These are phyloP conservation scores for Capsicum chinense DNA, from an alignment of 257 asterid species.

Conservation along the genomic window DNA sequence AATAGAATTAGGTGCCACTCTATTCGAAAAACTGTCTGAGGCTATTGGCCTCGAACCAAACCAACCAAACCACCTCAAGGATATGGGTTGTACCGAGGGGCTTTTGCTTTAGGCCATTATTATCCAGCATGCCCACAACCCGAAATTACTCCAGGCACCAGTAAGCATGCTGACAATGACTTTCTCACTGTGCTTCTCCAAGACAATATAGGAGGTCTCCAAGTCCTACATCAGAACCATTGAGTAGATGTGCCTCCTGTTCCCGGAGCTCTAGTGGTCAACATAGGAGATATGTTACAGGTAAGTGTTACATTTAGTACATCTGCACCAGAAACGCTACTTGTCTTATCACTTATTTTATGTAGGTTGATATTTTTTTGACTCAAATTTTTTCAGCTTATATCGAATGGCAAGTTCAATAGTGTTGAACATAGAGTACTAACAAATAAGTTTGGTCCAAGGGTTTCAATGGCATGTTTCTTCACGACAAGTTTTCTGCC, in stretches of 20 bases:
- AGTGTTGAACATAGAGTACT: slow-evolving; percentile 40
- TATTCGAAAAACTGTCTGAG: slow-evolving; percentile 21
- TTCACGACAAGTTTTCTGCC: slow-evolving; percentile 35
- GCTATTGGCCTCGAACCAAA: slow-evolving; percentile 23
- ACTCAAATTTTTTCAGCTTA: slow-evolving; percentile 31
- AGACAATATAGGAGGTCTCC: slow-evolving; percentile 22
- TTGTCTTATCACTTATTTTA: neutral
- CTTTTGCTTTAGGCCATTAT: neutral
- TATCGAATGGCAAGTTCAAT: slow-evolving; percentile 38
- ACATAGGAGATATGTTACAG: slow-evolving; percentile 13
- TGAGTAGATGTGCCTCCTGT: slow-evolving; percentile 28
- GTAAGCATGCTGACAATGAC: slow-evolving; percentile 24
- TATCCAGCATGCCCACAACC: slow-evolving; percentile 33
- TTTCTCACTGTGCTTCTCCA: slow-evolving; percentile 28
- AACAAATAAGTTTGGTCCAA: slow-evolving; percentile 35
- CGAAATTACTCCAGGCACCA: slow-evolving; percentile 6
- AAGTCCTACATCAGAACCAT: slow-evolving; percentile 25
- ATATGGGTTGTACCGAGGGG: slow-evolving; percentile 10
- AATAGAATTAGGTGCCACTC: slow-evolving; percentile 26
- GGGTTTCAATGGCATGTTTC: slow-evolving; percentile 40
- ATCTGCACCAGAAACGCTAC: no score
- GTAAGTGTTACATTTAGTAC: neutral
- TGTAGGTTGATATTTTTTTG: neutral
- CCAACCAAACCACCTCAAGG: neutral
- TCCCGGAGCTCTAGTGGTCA: slow-evolving; percentile 9